Evolutionary conservation across 345 rosid genomes (phyloP).

Genomic region (Salix viminalis): DNA sequence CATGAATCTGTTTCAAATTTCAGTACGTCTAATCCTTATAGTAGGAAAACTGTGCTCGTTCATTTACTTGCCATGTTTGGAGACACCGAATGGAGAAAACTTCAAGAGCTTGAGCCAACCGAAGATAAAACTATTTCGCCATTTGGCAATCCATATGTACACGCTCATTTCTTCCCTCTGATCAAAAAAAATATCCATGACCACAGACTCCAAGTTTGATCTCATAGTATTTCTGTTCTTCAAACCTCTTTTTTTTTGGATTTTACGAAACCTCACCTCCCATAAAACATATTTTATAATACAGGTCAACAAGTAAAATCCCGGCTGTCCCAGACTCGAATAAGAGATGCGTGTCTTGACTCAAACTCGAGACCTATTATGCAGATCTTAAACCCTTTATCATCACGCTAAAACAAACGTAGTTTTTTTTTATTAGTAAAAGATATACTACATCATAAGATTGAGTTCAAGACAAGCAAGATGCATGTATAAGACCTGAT

Average conservation of each 20-base stretch:
- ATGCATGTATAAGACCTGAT: neutral
- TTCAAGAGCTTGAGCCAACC: constrained; percentile 4
- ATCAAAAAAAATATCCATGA: neutral
- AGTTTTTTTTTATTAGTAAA: neutral
- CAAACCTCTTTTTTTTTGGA: too few species aligned
- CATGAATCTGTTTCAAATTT: neutral
- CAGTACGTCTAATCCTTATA: neutral
- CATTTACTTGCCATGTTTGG: neutral
- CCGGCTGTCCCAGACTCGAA: accelerated
- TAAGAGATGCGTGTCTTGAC: accelerated
- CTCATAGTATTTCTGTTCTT: neutral
- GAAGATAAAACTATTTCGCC: constrained; percentile 2
- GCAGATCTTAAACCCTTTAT: too few species aligned
- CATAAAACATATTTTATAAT: too few species aligned
- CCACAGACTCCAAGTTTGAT: neutral
- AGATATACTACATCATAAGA: neutral
- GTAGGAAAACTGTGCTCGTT: neutral
- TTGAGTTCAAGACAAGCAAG: neutral
- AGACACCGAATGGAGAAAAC: constrained; percentile 4
- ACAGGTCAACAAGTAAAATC: too few species aligned
- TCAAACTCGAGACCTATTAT: accelerated
- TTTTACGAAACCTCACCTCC: too few species aligned
- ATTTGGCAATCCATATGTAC: neutral
- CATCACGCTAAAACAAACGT: neutral
- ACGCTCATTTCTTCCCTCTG: neutral